Conservation (phyloP, 2,329 filamentous ascomycete genomes). For the Cercospora janseana region DNA sequence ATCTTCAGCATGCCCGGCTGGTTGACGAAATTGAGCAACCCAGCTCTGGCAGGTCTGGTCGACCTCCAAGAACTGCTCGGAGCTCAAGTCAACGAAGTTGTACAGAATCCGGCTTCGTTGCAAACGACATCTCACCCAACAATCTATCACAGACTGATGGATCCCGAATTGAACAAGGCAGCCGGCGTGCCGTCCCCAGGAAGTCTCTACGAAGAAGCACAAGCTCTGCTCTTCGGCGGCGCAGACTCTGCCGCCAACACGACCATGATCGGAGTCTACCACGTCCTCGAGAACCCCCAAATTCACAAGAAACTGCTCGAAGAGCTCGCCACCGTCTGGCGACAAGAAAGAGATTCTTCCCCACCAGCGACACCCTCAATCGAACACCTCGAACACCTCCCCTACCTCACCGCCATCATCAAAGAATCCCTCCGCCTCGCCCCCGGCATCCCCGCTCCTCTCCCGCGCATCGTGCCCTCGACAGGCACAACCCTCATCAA, state of each 20-base stretch:
- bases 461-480: slow-evolving; percentile 47
- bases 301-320: slow-evolving; percentile 39
- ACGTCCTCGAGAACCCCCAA: slow-evolving; percentile 41
- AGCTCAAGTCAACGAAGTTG: slow-evolving; percentile 37
- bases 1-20: slow-evolving; percentile 41
- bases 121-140: slow-evolving; percentile 40
- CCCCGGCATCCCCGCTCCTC: slow-evolving; percentile 46
- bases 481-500: slow-evolving; percentile 47
- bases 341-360: not conserved
- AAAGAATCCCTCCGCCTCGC: slow-evolving; percentile 52
- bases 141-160: slow-evolving; percentile 40
- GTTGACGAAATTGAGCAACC: slow-evolving; percentile 40
- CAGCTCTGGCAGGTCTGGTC: slow-evolving; percentile 41
- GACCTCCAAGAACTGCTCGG: slow-evolving; percentile 40
- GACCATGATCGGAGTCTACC: slow-evolving; percentile 43
- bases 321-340: slow-evolving; percentile 37
- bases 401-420: slow-evolving; percentile 52
- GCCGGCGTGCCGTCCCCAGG: slow-evolving; percentile 35
- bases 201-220: slow-evolving; percentile 47
- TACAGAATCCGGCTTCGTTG: slow-evolving; percentile 35
- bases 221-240: slow-evolving; percentile 49
- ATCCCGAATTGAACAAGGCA: slow-evolving; percentile 36
- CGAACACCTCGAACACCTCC: slow-evolving; percentile 28
- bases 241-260: slow-evolving; percentile 47
- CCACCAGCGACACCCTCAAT: slow-evolving; percentile 13